Evolutionary conservation across 1,284 basidiomycete species (phyloP), one percentile per base, ranked within the genome.

Genomic region (Wolfiporia cocos): DNA sequence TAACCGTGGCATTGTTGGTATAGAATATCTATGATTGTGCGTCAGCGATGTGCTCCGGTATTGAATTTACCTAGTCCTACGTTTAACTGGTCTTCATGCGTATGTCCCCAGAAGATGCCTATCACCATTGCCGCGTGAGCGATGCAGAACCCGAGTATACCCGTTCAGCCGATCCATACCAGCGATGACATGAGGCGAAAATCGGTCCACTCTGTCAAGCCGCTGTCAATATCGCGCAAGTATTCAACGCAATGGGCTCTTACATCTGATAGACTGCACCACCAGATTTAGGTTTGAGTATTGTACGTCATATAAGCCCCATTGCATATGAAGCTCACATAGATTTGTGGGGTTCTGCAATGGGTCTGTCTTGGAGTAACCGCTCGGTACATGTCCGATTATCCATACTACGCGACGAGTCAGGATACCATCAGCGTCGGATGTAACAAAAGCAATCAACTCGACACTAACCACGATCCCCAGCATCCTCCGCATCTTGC

Each of bases 21-120:
- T 91, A 91, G 60, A 78, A 91, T 35, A 91, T 77, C 79, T 84
- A 44, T 12, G 10, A n/a, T n/a, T n/a, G n/a, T n/a, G n/a, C n/a
- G n/a, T n/a, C n/a, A n/a, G n/a, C n/a, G n/a, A n/a, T n/a, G n/a
- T n/a, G n/a, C n/a, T n/a, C n/a, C n/a, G n/a, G n/a, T n/a, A n/a
- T n/a, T n/a, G n/a, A n/a, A n/a, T n/a, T n/a, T n/a, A n/a, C n/a
- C n/a, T n/a, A n/a, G n/a, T n/a, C 73, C 34, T 47, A 81, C 81
- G n/a, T 76, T 78, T 42, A 86, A 58, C 60, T 87, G 74, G 57
- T 91, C 88, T 58, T 91, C 86, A 49, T 91, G 87, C 1, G 85
- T 84, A 57, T 91, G 88, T 2, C 87, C 87, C 53, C 73, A 89
- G 67, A 90, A 88, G 35, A 88, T 78, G 49, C 74, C 81, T 84